These are phyloP conservation scores for Scheffersomyces parashehatae DNA, from an alignment of 1,139 yeast genomes.

Conservation along the genomic window DNA sequence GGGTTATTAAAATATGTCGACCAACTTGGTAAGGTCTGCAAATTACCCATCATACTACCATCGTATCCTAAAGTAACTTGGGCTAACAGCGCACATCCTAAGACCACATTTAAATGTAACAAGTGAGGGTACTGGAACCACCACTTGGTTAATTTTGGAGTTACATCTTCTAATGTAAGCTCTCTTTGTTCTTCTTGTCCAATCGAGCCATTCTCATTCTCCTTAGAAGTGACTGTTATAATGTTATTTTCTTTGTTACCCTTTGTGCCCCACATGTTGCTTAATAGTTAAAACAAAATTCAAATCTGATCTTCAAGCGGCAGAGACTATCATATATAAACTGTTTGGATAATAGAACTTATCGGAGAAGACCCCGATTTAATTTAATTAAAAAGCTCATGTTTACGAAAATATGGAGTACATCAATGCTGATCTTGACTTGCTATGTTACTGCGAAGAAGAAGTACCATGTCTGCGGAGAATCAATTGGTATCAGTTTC, in stretches of 20 bases:
- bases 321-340: constrained; percentile 1
- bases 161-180: constrained; percentile 4
- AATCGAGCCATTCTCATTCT: not conserved
- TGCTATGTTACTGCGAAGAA: not conserved
- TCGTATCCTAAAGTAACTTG: constrained; percentile 12
- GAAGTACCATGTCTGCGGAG: not conserved
- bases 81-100: constrained; percentile 3
- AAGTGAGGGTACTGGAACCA: constrained; percentile 5
- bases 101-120: constrained; percentile 2
- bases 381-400: not conserved
- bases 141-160: constrained; percentile 3
- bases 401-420: not conserved
- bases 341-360: not conserved
- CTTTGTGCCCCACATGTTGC: not conserved
- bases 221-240: not conserved
- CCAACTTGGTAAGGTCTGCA: constrained; percentile 14
- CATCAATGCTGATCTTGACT: not conserved
- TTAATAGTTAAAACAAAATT: not conserved
- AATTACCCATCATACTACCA: constrained; percentile 16
- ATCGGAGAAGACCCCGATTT: not conserved
- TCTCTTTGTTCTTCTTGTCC: not conserved
- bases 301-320: not conserved
- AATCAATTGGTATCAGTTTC: not conserved
- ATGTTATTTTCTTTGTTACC: not conserved
- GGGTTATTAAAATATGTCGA: constrained; percentile 14